Conservation (phyloP, 176 grass and related monocot genomes). For the Oropetium thomaeum region DNA sequence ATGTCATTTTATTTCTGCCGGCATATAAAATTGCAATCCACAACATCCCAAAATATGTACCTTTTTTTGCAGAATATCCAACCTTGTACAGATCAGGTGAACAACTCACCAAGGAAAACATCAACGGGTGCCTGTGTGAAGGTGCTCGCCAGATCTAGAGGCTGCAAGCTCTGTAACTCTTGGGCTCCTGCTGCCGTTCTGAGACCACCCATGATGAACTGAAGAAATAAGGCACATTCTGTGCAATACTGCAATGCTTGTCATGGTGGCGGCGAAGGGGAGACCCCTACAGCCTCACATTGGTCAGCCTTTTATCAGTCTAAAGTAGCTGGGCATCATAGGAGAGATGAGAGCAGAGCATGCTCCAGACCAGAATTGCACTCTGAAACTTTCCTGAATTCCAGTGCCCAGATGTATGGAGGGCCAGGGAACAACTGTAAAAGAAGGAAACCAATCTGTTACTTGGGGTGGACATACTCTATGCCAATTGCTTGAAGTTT, state of each 20-base stretch:
- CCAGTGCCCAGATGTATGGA: slow-evolving; percentile 47
- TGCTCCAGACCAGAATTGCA: slow-evolving; percentile 29
- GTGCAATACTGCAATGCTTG: slow-evolving; percentile 28
- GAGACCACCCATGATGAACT: slow-evolving; percentile 32
- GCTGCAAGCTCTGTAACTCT: slow-evolving; percentile 2
- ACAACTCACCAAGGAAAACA: not conserved
- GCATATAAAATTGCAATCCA: slow-evolving; percentile 7
- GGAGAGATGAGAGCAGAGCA: slow-evolving; percentile 20
- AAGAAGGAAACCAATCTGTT: slow-evolving; percentile 33
- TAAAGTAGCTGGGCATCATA: slow-evolving; percentile 60
- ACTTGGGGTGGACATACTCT: slow-evolving; percentile 24
- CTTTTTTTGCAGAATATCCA: slow-evolving; percentile 9
- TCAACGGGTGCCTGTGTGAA: slow-evolving; percentile 2
- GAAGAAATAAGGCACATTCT: slow-evolving; percentile 30
- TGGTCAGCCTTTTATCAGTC: slow-evolving; percentile 18
- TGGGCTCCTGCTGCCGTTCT: not conserved
- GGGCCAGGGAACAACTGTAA: slow-evolving; percentile 31
- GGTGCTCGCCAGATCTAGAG: slow-evolving; percentile 1
- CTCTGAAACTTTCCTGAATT: slow-evolving; percentile 48
- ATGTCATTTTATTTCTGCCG: not conserved
- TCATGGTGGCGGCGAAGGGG: not conserved
- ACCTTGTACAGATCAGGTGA: not conserved
- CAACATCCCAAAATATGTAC: not conserved
- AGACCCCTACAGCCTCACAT: slow-evolving; percentile 26
- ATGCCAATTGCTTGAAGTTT: slow-evolving; percentile 42